Percentiles rank a stretch among this genome's conserved stretches.
Evolutionary conservation across 495 filamentous ascomycete species (phyloP).

Genomic region (Penicillium herquei): DNA sequence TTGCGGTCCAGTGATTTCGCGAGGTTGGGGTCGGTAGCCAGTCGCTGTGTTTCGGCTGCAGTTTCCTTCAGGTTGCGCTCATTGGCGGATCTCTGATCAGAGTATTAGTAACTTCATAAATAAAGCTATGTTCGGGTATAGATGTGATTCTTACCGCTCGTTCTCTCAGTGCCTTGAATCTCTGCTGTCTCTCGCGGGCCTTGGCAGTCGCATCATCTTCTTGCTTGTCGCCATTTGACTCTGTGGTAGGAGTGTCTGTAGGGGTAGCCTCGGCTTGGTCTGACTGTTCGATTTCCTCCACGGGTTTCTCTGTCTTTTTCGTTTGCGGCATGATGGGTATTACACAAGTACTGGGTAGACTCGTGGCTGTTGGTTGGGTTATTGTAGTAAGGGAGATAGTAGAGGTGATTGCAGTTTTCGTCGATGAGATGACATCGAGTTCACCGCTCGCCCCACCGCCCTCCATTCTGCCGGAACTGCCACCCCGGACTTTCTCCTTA

Average conservation of each 20-base stretch:
- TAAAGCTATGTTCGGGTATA: too few species aligned
- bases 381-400: neutral
- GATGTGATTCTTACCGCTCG: slow-evolving; percentile 54
- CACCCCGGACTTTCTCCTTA: slow-evolving; percentile 14
- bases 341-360: neutral
- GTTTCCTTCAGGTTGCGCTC: slow-evolving; percentile 82
- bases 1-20: slow-evolving; percentile 72
- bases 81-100: slow-evolving; percentile 61
- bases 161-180: slow-evolving; percentile 82
- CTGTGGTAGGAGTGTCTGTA: slow-evolving; percentile 6
- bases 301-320: slow-evolving; percentile 10
- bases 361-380: neutral
- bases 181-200: slow-evolving; percentile 35
- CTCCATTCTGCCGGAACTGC: slow-evolving; percentile 12
- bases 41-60: slow-evolving; percentile 74
- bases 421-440: slow-evolving; percentile 11
- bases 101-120: slow-evolving; percentile 15
- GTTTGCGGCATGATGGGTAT: slow-evolving; percentile 15
- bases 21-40: slow-evolving; percentile 70
- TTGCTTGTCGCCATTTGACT: slow-evolving; percentile 15
- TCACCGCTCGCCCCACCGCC: slow-evolving; percentile 23
- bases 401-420: slow-evolving; percentile 16
- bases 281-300: slow-evolving; percentile 11
- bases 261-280: slow-evolving; percentile 9
- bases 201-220: slow-evolving; percentile 32